Conservation (phyloP, 1,284 basidiomycete species). For the Meira miltonrushii region DNA sequence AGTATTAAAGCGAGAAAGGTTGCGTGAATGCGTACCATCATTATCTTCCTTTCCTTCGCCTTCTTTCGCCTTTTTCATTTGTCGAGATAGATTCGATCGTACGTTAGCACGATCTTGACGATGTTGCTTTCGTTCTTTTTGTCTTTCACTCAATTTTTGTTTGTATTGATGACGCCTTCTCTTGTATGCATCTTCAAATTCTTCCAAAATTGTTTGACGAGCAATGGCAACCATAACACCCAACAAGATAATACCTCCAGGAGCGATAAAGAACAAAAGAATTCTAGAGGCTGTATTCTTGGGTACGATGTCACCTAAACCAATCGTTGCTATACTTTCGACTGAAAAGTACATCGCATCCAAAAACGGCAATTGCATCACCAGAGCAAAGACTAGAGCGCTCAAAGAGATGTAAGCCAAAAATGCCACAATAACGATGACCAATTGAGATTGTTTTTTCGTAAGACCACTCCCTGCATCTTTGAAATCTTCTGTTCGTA, state of each 20-base stretch:
- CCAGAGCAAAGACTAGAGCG: slow-evolving; percentile 28
- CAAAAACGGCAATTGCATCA: slow-evolving; percentile 10
- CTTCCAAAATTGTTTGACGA: slow-evolving; percentile 67
- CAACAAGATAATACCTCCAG: slow-evolving; percentile 52
- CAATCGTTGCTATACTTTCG: slow-evolving; percentile 64
- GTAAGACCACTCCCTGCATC: slow-evolving; percentile 68
- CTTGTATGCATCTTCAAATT: slow-evolving; percentile 39
- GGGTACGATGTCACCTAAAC: slow-evolving; percentile 72
- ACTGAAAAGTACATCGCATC: slow-evolving; percentile 59
- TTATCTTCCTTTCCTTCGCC: not conserved
- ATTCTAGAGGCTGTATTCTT: slow-evolving; percentile 58
- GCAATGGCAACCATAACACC: slow-evolving; percentile 63
- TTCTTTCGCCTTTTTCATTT: not conserved
- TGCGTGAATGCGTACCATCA: slow-evolving; percentile 11
- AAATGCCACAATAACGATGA: slow-evolving; percentile 61
- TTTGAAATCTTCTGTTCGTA: slow-evolving; percentile 62
- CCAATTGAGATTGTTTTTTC: slow-evolving; percentile 68
- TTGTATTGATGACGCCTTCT: slow-evolving; percentile 12
- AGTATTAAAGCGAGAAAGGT: slow-evolving; percentile 20
- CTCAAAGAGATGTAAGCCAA: slow-evolving; percentile 65
- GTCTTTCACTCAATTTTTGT: slow-evolving; percentile 18
- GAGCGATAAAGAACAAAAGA: slow-evolving; percentile 41
- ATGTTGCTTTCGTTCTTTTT: slow-evolving; percentile 15
- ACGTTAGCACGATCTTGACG: not conserved
- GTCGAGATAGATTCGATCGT: not conserved